phyloP scores from a whole-genome alignment of 139 green algal species.

The Dunaliella primolecta region DNA sequence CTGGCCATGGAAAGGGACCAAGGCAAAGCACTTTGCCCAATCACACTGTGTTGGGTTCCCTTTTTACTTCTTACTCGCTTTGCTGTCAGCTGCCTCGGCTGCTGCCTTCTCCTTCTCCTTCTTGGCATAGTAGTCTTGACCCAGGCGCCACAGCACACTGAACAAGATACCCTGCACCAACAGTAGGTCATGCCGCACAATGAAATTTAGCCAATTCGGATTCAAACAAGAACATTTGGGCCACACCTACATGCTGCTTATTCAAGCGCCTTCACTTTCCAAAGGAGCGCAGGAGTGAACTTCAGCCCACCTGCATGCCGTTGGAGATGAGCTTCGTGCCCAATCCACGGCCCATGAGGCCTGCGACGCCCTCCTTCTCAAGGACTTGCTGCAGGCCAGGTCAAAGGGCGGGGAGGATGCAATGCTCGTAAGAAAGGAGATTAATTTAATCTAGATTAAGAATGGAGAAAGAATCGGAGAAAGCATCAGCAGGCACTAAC shows the following conservation, averaged over 20 bases:
- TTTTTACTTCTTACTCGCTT: neutral
- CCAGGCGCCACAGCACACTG: conserved; percentile 80
- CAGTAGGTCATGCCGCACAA: too few relatives aligned
- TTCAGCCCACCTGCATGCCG: conserved; percentile 53
- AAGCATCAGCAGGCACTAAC: too few relatives aligned
- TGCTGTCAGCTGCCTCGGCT: neutral
- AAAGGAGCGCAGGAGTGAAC: too few relatives aligned
- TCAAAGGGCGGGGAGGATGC: neutral
- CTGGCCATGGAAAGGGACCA: neutral
- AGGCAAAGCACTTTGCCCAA: neutral
- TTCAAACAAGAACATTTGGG: too few relatives aligned
- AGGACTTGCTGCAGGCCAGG: conserved; percentile 65
- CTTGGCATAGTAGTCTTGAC: conserved; percentile 49
- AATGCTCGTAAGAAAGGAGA: too few relatives aligned
- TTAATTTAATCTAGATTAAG: too few relatives aligned
- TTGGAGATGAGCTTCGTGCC: conserved; percentile 89
- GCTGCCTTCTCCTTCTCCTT: neutral
- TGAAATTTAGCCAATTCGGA: too few relatives aligned
- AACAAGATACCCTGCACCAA: conserved; percentile 78
- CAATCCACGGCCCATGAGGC: conserved; percentile 82
- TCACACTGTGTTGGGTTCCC: neutral
- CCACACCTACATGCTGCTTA: too few relatives aligned
- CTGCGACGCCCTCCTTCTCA: conserved; percentile 74
- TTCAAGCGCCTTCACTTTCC: too few relatives aligned
- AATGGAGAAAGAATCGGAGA: too few relatives aligned